Base-by-base conservation (phyloP, 208 protist species). In the Leishmania martiniquensis region DNA sequence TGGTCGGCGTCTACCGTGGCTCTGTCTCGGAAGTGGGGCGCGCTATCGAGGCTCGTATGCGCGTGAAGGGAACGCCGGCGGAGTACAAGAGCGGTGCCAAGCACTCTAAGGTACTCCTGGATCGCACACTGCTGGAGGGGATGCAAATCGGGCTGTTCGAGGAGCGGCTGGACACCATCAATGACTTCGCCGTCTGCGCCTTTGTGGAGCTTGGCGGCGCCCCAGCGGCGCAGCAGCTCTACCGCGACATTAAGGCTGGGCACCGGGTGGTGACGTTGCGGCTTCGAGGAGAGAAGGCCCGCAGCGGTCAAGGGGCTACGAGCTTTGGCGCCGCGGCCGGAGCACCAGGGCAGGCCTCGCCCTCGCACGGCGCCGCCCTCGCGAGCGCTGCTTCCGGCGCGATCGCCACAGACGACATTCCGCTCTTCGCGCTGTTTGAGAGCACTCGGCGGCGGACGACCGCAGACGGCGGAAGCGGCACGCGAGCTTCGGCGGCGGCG, bases 31-130 rank as follows among this genome's bases (percentile, higher is more conserved):
- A 97, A 79, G 90, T 94, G 72, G 92, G 92, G 51, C 93, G 90
- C 57, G 85, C 77, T 7, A 81, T 97, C 2, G 94, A 97, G 70
- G 75, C 76, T 39, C 91, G 92, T 1, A 86, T 97, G 87, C 84
- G 92, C 15, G 84, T 89, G 66, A 95, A 91, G 63, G 91, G 93
- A 7, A 82, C 94, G 32, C 93, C 94, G 39, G 76, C 91, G 32
- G 88, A 97, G 82, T 97, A 93, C 84, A 95, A 95, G 76, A 87
- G 74, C 32, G 93, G 93, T 34, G 80, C 88, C 34, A 78, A 83
- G 51, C 75, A 88, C 47, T 66, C 81, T 6, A 91, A 89, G 65
- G 34, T 62, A 34, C 49, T 97, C 29, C 59, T 97, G 15, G 91
- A 96, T 81, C 90, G 92, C 44, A 86, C 88, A 6, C 67, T 97